These are phyloP conservation scores for Alternaria panax DNA, from an alignment of 2,329 filamentous ascomycete genomes.

Conservation along the genomic window DNA sequence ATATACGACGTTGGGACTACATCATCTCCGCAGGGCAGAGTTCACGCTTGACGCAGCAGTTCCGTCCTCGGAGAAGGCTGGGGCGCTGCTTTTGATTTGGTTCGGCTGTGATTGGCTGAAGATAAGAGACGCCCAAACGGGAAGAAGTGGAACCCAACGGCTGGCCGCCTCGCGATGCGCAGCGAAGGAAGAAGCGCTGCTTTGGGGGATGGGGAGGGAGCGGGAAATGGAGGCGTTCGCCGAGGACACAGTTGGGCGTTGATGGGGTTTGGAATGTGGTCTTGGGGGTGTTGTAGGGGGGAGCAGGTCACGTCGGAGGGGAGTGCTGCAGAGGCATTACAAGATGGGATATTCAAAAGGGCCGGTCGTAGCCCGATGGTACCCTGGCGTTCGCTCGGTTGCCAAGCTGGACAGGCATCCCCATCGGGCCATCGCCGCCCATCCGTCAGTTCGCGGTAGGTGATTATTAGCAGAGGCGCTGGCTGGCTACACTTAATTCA, in stretches of 20 bases:
- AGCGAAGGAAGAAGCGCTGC: neutral
- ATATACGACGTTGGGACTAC: neutral
- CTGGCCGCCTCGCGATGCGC: conserved; percentile 10
- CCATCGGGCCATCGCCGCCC: conserved; percentile 13
- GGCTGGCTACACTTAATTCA: conserved; percentile 22
- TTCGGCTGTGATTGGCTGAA: conserved; percentile 32
- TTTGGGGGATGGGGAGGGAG: conserved; percentile 12
- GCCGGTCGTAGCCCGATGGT: conserved; percentile 17
- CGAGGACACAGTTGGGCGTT: neutral
- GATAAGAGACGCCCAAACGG: conserved; percentile 32
- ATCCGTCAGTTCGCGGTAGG: conserved; percentile 18
- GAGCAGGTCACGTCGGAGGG: neutral
- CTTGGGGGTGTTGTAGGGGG: neutral
- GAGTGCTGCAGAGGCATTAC: conserved; percentile 4
- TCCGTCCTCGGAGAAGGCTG: conserved; percentile 20
- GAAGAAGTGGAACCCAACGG: conserved; percentile 18
- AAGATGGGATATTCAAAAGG: conserved; percentile 8
- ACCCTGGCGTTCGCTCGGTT: conserved; percentile 10
- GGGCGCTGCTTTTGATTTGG: neutral
- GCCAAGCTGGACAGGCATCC: conserved; percentile 17
- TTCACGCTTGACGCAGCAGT: conserved; percentile 20
- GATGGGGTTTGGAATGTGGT: neutral
- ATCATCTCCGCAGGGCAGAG: conserved; percentile 11
- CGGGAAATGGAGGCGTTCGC: conserved; percentile 3
- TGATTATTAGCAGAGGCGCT: conserved; percentile 21